phyloP scores from a whole-genome alignment of 768 basidiomycete species.

The Pleurotus giganteus region DNA sequence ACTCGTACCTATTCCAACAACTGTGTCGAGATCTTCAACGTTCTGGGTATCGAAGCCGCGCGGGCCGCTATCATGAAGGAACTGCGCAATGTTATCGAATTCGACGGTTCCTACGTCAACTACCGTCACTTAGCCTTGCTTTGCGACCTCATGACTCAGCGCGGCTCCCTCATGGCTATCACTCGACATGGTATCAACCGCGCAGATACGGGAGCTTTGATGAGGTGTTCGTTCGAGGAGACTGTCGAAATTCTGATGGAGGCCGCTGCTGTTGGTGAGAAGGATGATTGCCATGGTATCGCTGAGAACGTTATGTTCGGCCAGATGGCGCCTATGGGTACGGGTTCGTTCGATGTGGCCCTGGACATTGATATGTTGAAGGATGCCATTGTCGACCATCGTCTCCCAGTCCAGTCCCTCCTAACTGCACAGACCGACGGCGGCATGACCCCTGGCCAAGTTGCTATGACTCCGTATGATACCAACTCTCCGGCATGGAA shows the following conservation, averaged over 20 bases:
- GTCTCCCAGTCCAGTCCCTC: slow-evolving; percentile 82
- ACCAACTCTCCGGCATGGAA: slow-evolving; percentile 86
- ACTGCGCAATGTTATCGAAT: slow-evolving; percentile 93
- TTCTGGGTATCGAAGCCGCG: slow-evolving; percentile 96
- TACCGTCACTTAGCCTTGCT: slow-evolving; percentile 96
- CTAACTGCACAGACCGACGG: slow-evolving; percentile 77
- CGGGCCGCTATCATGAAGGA: slow-evolving; percentile 94
- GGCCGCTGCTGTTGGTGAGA: slow-evolving; percentile 96
- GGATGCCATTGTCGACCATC: slow-evolving; percentile 96
- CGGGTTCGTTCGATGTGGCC: slow-evolving; percentile 93
- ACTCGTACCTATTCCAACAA: slow-evolving; percentile 94
- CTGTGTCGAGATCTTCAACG: slow-evolving; percentile 91
- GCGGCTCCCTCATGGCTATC: slow-evolving; percentile 94
- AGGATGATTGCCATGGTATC: slow-evolving; percentile 96
- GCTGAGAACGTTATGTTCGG: slow-evolving; percentile 99
- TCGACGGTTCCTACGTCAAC: slow-evolving; percentile 99
- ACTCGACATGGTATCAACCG: slow-evolving; percentile 99
- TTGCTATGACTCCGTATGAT: slow-evolving; percentile 97
- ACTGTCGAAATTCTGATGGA: slow-evolving; percentile 99
- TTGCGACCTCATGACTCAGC: slow-evolving; percentile 97
- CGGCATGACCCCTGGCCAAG: slow-evolving; percentile 88
- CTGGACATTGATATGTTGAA: slow-evolving; percentile 98
- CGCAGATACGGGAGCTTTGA: slow-evolving; percentile 97
- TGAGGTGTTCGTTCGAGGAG: slow-evolving; percentile 99
- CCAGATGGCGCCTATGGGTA: slow-evolving; percentile 99